phyloP scores from a whole-genome alignment of 345 rosid species.

The Eucalyptus regnans region DNA sequence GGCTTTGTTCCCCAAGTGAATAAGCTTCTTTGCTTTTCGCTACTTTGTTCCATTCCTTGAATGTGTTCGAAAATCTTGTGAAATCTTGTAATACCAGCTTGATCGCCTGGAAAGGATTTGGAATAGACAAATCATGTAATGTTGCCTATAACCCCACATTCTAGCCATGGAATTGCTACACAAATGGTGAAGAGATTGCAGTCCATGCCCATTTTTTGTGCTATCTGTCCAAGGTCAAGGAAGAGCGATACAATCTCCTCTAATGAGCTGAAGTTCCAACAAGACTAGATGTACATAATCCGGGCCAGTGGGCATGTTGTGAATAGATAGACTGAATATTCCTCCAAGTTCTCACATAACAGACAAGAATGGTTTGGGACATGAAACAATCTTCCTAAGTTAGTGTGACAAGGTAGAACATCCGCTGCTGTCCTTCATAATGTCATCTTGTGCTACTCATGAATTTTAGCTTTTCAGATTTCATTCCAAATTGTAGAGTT shows the following conservation, averaged over 20 bases:
- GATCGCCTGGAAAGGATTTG: neutral
- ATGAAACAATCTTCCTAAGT: neutral
- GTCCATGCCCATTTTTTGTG: neutral
- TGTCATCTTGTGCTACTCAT: neutral
- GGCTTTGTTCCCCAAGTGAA: neutral
- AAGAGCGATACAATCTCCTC: neutral
- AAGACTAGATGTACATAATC: neutral
- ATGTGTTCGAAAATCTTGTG: neutral
- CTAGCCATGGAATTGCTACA: neutral
- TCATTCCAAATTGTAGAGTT: neutral
- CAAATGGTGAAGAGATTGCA: neutral
- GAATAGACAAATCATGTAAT: neutral
- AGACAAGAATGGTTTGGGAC: neutral
- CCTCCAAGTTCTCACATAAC: neutral
- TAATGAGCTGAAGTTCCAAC: neutral
- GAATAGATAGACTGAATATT: neutral
- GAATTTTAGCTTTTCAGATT: neutral
- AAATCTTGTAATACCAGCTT: neutral
- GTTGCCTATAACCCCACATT: neutral
- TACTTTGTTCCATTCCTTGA: neutral
- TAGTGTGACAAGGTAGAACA: neutral
- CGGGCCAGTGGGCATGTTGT: neutral
- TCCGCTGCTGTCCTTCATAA: neutral
- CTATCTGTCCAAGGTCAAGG: neutral
- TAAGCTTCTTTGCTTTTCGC: neutral